These are phyloP conservation scores for Quercus gilva DNA, from an alignment of 306 rosid genomes.

Conservation along the genomic window DNA sequence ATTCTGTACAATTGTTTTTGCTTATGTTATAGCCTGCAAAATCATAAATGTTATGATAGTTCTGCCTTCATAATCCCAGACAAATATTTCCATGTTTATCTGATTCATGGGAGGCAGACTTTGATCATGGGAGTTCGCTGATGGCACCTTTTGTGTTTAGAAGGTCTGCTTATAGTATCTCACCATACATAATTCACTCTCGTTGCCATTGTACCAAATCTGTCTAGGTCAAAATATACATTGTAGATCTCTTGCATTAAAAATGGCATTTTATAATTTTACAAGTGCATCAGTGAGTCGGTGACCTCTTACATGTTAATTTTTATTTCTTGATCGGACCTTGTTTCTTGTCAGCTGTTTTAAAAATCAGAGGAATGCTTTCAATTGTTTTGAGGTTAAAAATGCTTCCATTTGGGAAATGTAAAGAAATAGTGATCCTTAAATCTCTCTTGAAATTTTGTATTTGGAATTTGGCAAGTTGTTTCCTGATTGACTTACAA, in stretches of 20 bases:
- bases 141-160: constrained; percentile 36
- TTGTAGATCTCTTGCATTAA: not conserved
- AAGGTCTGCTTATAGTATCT: constrained; percentile 40
- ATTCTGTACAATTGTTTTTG: not conserved
- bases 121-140: constrained; percentile 31
- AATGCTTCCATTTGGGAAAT: not conserved
- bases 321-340: not conserved
- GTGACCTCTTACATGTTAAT: not conserved
- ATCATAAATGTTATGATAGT: not conserved
- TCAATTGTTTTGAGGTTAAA: not conserved
- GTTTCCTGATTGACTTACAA: not conserved
- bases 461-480: not conserved
- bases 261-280: not conserved
- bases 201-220: not conserved
- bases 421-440: not conserved
- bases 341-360: not conserved
- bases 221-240: not conserved
- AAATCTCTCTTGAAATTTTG: not conserved
- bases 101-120: constrained; percentile 51
- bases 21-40: not conserved
- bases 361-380: not conserved
- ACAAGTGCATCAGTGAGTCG: not conserved
- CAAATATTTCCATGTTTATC: constrained; percentile 25
- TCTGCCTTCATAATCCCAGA: constrained; percentile 50
- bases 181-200: constrained; percentile 7